A percentile compares a stretch with the other conserved stretches of the same genome.
These are phyloP conservation scores for Picochlorum sp. DNA, from an alignment of 139 green algal species.

Conservation along the genomic window DNA sequence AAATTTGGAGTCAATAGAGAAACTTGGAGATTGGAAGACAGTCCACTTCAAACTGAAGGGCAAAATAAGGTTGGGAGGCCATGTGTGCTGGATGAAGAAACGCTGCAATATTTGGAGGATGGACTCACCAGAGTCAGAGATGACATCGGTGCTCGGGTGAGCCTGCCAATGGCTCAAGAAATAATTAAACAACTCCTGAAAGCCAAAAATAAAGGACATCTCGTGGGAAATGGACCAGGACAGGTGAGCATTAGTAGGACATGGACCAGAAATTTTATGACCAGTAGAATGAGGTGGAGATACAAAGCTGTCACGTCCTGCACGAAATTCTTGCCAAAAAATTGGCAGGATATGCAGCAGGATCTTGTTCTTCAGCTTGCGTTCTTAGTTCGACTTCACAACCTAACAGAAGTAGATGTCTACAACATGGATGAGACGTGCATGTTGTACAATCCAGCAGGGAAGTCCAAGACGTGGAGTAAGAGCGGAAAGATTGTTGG, in stretches of 20 bases:
- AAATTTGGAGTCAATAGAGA: slow-evolving; percentile 2
- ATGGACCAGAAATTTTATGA: slow-evolving; percentile 5
- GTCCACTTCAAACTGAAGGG: neutral
- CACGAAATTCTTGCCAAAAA: too few species aligned
- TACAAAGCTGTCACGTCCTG: neutral
- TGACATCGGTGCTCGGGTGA: neutral
- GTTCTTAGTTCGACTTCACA: too few species aligned
- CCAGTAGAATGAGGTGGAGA: neutral
- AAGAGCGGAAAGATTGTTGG: too few species aligned
- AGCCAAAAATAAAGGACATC: slow-evolving; percentile 3
- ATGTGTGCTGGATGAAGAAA: slow-evolving; percentile 1
- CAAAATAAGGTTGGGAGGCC: neutral
- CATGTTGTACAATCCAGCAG: too few species aligned
- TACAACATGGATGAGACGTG: too few species aligned
- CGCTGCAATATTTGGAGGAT: slow-evolving; percentile 1
- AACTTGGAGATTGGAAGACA: slow-evolving; percentile 2
- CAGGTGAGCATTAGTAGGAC: neutral
- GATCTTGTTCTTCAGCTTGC: too few species aligned
- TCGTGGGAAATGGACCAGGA: neutral
- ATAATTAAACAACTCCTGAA: slow-evolving; percentile 1
- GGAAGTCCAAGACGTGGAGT: too few species aligned
- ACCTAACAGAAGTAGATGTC: too few species aligned
- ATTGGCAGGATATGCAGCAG: too few species aligned
- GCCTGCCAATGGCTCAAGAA: slow-evolving; percentile 1
- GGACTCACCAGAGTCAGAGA: neutral